Evolutionary conservation across 441 rosid genomes (phyloP).

Genomic region (Corymbia calophylla): DNA sequence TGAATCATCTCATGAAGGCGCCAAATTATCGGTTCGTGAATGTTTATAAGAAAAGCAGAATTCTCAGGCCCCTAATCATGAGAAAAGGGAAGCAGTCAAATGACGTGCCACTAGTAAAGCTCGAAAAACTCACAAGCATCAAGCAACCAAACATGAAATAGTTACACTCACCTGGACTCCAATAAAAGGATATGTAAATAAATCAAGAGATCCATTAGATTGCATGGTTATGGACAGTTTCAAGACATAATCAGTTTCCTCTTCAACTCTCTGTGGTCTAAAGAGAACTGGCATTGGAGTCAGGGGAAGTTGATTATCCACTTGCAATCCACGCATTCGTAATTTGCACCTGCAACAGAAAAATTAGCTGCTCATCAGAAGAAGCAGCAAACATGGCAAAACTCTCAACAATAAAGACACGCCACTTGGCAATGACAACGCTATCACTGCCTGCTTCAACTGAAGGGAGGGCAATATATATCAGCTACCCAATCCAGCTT

Average conservation of each 20-base stretch:
- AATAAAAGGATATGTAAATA: slow-evolving; percentile 79
- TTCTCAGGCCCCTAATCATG: slow-evolving; percentile 73
- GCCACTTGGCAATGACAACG: neutral
- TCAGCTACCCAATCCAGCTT: neutral
- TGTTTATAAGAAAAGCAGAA: slow-evolving; percentile 74
- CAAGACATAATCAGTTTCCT: slow-evolving; percentile 61
- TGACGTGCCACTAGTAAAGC: neutral
- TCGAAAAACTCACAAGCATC: neutral
- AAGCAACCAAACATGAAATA: neutral
- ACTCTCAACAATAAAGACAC: neutral
- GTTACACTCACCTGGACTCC: slow-evolving; percentile 58
- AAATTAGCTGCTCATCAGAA: neutral
- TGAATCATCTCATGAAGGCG: slow-evolving; percentile 98
- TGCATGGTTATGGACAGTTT: slow-evolving; percentile 79
- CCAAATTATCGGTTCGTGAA: slow-evolving; percentile 98
- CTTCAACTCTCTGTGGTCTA: slow-evolving; percentile 81
- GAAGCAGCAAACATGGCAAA: neutral
- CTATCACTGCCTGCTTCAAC: neutral
- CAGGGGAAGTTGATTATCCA: slow-evolving; percentile 95
- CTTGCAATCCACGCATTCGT: slow-evolving; percentile 81
- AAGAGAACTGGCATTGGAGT: slow-evolving; percentile 95
- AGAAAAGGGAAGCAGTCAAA: neutral
- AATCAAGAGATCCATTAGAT: slow-evolving; percentile 80
- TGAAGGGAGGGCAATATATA: neutral
- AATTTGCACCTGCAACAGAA: slow-evolving; percentile 64